A percentile compares a stretch with the other conserved stretches of the same genome.
Conservation (phyloP, 2,329 filamentous ascomycete species). For the Penicillium sp. region DNA sequence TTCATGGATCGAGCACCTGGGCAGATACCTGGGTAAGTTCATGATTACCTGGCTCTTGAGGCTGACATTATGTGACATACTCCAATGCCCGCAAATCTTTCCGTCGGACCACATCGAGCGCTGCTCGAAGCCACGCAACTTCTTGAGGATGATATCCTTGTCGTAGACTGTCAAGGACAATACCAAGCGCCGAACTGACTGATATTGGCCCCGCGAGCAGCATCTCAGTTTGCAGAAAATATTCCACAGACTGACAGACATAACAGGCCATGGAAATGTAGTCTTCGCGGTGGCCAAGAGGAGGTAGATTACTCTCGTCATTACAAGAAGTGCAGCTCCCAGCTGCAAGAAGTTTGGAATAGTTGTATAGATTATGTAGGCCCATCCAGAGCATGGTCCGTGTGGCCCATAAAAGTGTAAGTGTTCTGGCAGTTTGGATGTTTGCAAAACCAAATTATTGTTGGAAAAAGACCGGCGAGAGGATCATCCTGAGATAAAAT, state of each 20-base stretch:
- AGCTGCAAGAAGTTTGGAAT: constrained; percentile 17
- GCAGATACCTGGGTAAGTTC: too few relatives aligned
- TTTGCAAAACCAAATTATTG: background rate
- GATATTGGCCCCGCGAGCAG: constrained; percentile 12
- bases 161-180: constrained; percentile 6
- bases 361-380: constrained; percentile 30
- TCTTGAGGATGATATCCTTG: background rate
- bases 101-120: background rate
- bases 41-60: background rate
- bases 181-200: constrained; percentile 7
- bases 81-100: background rate
- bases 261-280: background rate
- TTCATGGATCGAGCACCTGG: background rate
- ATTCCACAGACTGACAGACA: constrained; percentile 29
- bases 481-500: background rate
- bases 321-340: too few relatives aligned
- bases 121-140: constrained; percentile 4
- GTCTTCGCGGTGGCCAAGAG: background rate
- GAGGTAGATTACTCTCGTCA: background rate
- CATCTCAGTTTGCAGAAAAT: constrained; percentile 27
- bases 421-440: constrained; percentile 17
- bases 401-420: constrained; percentile 36
- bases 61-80: background rate
- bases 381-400: constrained; percentile 36
- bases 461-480: background rate